Base-by-base conservation (phyloP, 2,329 filamentous ascomycete genomes). In the Exophiala viscosa region DNA sequence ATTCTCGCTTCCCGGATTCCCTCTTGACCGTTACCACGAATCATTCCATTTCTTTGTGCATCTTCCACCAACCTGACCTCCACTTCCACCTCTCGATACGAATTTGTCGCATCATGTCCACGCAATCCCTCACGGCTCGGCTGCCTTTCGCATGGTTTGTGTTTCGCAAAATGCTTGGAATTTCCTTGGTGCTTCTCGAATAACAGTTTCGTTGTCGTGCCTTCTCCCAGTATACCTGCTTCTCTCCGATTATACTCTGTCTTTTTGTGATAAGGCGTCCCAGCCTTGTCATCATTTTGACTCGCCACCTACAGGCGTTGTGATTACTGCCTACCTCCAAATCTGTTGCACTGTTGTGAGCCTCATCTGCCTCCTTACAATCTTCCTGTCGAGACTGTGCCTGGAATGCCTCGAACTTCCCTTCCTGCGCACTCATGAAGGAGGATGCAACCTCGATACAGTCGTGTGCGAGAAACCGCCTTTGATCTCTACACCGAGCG, bases 401-500 rank as follows among this genome's bases (percentile, higher is more conserved):
- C 36, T 42, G 50, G 42, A 31, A 55, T 58, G 55, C 48, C 52
- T 47, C 55, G 34, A 36, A 18, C 13, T 28, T 28, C 13, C 10
- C 20, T 34, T 14, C 38, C 10, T 9, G 17, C 38, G 18, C 42
- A 43, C 40, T 54, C 50, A 15, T 48, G 38, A 51, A 53, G 46
- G 47, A 55, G 49, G 43, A 58, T 58, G 56, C 44, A 33, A 14
- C 49, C 50, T 14, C 48, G 44, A 31, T 58, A 55, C 47, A 48
- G 36, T 36, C 56, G 47, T 33, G 43, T 60, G 48, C 54, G 57
- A 20, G 57, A 60, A 46, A 61, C 57, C 34, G 43, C 35, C 35
- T 60, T 61, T 45, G 59, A 61, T 50, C 57, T 61, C 35, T 61
- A 61, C 43, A 54, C 53, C 14, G 59, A 61, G 46, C 51, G 55